Conservation (phyloP, 2,329 filamentous ascomycete genomes). For the Diaporthe vaccinii region DNA sequence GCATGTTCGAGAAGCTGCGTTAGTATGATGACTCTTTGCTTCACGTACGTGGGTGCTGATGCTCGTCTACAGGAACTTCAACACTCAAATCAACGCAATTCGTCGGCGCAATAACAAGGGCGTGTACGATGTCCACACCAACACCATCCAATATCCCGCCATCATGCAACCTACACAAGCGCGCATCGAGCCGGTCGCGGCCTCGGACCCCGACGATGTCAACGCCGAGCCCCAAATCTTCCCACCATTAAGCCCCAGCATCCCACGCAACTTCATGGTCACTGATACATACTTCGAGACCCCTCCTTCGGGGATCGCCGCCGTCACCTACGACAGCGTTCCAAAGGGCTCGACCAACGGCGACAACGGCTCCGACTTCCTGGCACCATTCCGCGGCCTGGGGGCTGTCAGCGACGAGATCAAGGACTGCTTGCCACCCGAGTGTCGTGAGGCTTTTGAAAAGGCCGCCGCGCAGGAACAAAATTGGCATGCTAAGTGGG, state of each 20-base stretch:
- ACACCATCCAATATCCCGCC: conserved; percentile 87
- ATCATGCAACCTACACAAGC: conserved; percentile 92
- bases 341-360: conserved; percentile 52
- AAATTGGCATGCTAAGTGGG: conserved; percentile 82
- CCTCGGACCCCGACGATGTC: conserved; percentile 51
- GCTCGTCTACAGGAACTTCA: conserved; percentile 77
- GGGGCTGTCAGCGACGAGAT: conserved; percentile 75
- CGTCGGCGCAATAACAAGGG: conserved; percentile 80
- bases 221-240: conserved; percentile 55
- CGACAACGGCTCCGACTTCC: conserved; percentile 57
- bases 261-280: conserved; percentile 69
- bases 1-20: conserved; percentile 93
- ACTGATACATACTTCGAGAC: conserved; percentile 68
- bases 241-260: conserved; percentile 61
- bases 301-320: conserved; percentile 61
- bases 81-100: conserved; percentile 77
- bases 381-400: conserved; percentile 71
- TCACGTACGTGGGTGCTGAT: conserved; percentile 34
- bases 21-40: conserved; percentile 50
- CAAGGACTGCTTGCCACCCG: conserved; percentile 73
- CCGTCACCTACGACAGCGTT: conserved; percentile 59
- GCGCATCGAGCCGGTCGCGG: conserved; percentile 80
- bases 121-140: conserved; percentile 95
- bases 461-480: conserved; percentile 74
- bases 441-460: conserved; percentile 81